A percentile compares a stretch with the other conserved stretches of the same genome.
These are phyloP conservation scores for Boechera stricta DNA, from an alignment of 345 rosid species.

Conservation along the genomic window DNA sequence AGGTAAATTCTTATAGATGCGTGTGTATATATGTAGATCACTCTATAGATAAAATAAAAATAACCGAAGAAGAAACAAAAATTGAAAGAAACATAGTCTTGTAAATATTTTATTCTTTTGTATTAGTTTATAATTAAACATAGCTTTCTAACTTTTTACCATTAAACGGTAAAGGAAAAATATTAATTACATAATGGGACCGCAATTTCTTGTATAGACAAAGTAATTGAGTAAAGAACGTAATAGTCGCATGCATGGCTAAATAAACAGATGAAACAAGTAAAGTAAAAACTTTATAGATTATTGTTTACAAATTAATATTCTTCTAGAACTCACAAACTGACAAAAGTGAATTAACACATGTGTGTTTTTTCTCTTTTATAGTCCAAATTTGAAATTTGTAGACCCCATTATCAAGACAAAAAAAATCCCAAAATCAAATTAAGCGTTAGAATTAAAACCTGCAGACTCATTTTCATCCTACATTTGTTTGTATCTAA, in stretches of 20 bases:
- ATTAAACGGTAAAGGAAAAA: constrained; percentile 15
- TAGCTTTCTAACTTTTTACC: background rate
- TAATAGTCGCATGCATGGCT: constrained; percentile 30
- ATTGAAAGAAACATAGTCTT: background rate
- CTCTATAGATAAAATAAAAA: background rate
- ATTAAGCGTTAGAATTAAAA: constrained; percentile 3
- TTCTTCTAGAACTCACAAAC: constrained; percentile 14
- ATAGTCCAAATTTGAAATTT: constrained; percentile 7
- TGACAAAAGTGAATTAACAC: constrained; percentile 18
- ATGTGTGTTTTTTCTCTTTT: constrained; percentile 3
- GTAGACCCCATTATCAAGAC: background rate
- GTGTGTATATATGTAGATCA: background rate
- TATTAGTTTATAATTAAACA: background rate
- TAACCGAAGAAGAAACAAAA: background rate
- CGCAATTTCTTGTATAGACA: background rate
- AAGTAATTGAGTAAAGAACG: constrained; percentile 22
- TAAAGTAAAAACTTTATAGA: background rate
- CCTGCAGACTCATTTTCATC: background rate
- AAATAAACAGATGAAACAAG: background rate
- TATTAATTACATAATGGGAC: constrained; percentile 25
- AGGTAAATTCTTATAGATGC: constrained; percentile 20
- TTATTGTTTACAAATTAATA: background rate
- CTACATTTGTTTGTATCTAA: background rate
- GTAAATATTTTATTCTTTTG: background rate
- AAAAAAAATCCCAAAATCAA: background rate